Percentiles rank a stretch among this genome's conserved stretches.
phyloP scores from a whole-genome alignment of 345 rosid genomes.

The Populus ilicifolia region DNA sequence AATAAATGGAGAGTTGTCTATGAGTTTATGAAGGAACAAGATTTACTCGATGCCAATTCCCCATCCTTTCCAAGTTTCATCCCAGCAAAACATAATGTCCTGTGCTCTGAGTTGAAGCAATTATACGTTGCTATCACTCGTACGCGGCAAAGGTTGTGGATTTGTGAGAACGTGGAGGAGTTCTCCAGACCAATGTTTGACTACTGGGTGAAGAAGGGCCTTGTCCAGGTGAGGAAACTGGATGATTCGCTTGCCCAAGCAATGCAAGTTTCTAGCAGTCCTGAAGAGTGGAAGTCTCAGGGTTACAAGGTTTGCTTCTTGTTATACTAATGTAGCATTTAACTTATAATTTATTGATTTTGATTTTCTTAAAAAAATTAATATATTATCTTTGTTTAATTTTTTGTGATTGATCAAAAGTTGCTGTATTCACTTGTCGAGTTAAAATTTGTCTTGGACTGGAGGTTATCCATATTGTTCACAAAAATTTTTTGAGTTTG shows the following conservation, averaged over 20 bases:
- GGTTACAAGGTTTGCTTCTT: slow-evolving; percentile 38
- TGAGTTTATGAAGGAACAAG: slow-evolving; percentile 35
- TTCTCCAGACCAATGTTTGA: slow-evolving; percentile 36
- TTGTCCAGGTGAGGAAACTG: slow-evolving; percentile 33
- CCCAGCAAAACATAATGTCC: slow-evolving; percentile 32
- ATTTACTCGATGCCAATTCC: slow-evolving; percentile 20
- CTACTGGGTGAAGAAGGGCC: slow-evolving; percentile 32
- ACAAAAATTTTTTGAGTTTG: background rate
- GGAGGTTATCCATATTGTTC: background rate
- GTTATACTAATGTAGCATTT: background rate
- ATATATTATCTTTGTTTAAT: no score
- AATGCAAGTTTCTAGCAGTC: slow-evolving; percentile 44
- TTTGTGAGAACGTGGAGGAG: slow-evolving; percentile 42
- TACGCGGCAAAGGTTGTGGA: slow-evolving; percentile 52
- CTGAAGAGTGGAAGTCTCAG: slow-evolving; percentile 44
- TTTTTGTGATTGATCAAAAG: no score
- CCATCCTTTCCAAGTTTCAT: slow-evolving; percentile 30
- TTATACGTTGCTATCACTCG: slow-evolving; percentile 54
- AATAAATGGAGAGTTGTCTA: slow-evolving; percentile 52
- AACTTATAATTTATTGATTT: background rate
- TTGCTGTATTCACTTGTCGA: background rate
- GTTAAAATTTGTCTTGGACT: background rate
- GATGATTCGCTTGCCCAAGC: slow-evolving; percentile 37
- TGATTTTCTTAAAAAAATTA: background rate
- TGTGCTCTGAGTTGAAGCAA: slow-evolving; percentile 52